Evolutionary conservation across 148 eudicot species (phyloP).

Genomic region (Rhododendron griersonianum): DNA sequence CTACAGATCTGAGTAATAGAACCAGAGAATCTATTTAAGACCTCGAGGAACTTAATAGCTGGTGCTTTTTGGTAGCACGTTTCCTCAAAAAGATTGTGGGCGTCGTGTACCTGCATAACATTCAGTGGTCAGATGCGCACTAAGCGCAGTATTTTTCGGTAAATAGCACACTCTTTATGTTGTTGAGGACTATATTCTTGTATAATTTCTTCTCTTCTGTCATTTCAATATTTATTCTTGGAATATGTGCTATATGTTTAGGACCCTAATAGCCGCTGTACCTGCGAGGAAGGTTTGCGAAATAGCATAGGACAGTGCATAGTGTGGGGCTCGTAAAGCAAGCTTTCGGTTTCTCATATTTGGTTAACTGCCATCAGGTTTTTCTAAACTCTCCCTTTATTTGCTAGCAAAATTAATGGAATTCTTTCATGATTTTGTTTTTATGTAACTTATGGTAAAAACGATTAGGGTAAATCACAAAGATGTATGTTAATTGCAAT

Average conservation of each 20-base stretch:
- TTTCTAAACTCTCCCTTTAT: neutral
- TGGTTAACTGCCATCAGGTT: neutral
- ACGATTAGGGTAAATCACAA: neutral
- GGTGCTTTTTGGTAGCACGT: slow-evolving; percentile 7
- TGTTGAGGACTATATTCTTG: neutral
- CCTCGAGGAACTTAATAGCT: neutral
- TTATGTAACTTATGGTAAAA: neutral
- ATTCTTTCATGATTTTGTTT: neutral
- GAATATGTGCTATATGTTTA: neutral
- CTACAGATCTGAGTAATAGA: neutral
- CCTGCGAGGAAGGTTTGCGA: neutral
- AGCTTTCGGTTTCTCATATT: neutral
- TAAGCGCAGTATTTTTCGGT: neutral
- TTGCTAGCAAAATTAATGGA: neutral
- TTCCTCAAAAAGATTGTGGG: neutral
- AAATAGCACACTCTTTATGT: neutral
- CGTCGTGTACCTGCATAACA: neutral
- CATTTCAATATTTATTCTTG: neutral
- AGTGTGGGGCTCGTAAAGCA: neutral
- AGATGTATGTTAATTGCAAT: neutral
- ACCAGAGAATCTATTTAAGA: neutral
- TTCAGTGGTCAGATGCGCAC: neutral
- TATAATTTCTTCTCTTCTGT: neutral
- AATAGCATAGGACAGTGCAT: neutral
- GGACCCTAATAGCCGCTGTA: neutral